These are phyloP conservation scores for Triangularia setosa DNA, from an alignment of 2,329 filamentous ascomycete species.

Conservation along the genomic window DNA sequence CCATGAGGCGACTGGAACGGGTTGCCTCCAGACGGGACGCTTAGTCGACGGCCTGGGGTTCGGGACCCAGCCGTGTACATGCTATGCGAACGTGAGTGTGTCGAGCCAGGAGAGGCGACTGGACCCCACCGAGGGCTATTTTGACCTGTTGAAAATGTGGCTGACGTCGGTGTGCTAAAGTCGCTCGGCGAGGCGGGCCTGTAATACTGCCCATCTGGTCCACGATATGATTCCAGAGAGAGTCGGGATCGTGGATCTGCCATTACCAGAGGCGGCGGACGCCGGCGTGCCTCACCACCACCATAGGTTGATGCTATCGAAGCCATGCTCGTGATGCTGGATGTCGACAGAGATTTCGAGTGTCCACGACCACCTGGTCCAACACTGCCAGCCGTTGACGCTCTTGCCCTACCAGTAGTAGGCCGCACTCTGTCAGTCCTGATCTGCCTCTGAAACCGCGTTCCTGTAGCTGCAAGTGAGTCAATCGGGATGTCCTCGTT, in stretches of 20 bases:
- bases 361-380: slow-evolving; percentile 72
- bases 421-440: slow-evolving; percentile 80
- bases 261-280: slow-evolving; percentile 81
- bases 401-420: slow-evolving; percentile 66
- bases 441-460: slow-evolving; percentile 87
- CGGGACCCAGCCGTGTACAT: slow-evolving; percentile 66
- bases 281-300: slow-evolving; percentile 63
- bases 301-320: slow-evolving; percentile 67
- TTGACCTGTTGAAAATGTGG: slow-evolving; percentile 72
- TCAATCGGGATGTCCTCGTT: slow-evolving; percentile 96
- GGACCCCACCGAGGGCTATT: slow-evolving; percentile 73
- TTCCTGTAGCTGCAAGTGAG: slow-evolving; percentile 87
- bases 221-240: slow-evolving; percentile 65
- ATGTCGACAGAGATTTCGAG: slow-evolving; percentile 79
- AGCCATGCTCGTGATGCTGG: slow-evolving; percentile 69
- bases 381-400: slow-evolving; percentile 72
- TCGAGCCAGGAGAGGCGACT: slow-evolving; percentile 68
- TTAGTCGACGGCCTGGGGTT: slow-evolving; percentile 70
- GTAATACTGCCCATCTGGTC: slow-evolving; percentile 63
- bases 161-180: slow-evolving; percentile 78
- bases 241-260: slow-evolving; percentile 65
- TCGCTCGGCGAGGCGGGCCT: slow-evolving; percentile 66
- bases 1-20: slow-evolving; percentile 68
- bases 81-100: slow-evolving; percentile 65
- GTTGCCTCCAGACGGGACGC: slow-evolving; percentile 71